Evolutionary conservation across 1,139 yeast genomes (phyloP).

Genomic region (Pichia sp.): DNA sequence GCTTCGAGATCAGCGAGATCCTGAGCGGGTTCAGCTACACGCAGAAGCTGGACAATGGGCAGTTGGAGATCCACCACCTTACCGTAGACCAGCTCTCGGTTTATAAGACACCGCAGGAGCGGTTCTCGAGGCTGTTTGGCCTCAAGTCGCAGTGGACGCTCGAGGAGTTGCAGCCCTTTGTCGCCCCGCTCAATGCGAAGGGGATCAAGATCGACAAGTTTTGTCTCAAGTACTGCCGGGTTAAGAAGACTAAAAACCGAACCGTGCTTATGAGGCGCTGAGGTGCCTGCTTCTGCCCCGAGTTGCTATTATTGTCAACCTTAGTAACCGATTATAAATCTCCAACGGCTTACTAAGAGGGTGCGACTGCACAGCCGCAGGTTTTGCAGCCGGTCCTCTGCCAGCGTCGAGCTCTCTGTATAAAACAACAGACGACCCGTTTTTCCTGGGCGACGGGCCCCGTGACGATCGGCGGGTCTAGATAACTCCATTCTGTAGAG

Average conservation of each 20-base stretch:
- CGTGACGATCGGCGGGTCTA: too few species aligned
- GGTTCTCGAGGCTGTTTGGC: slow-evolving; percentile 61
- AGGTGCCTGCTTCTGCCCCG: not conserved
- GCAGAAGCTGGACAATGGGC: slow-evolving; percentile 4
- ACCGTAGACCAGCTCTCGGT: not conserved
- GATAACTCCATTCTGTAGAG: too few species aligned
- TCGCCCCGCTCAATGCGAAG: slow-evolving; percentile 51
- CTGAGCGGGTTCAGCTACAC: slow-evolving; percentile 30
- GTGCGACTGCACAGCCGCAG: not conserved
- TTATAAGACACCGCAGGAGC: slow-evolving; percentile 43
- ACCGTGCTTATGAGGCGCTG: slow-evolving; percentile 1
- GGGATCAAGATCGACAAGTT: slow-evolving; percentile 64
- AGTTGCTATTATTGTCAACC: too few species aligned
- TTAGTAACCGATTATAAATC: not conserved
- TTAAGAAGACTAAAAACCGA: slow-evolving; percentile 5
- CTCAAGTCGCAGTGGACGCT: slow-evolving; percentile 65
- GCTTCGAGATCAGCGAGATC: slow-evolving; percentile 22
- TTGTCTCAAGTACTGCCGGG: slow-evolving; percentile 63
- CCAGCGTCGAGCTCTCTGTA: not conserved
- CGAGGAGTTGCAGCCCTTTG: slow-evolving; percentile 67
- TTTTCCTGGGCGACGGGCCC: not conserved
- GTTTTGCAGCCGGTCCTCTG: not conserved
- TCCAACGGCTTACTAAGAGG: not conserved
- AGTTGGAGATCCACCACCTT: slow-evolving; percentile 4
- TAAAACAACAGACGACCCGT: not conserved